Base-by-base conservation (phyloP, 1,284 basidiomycete species). In the Rhodotorula sp. region DNA sequence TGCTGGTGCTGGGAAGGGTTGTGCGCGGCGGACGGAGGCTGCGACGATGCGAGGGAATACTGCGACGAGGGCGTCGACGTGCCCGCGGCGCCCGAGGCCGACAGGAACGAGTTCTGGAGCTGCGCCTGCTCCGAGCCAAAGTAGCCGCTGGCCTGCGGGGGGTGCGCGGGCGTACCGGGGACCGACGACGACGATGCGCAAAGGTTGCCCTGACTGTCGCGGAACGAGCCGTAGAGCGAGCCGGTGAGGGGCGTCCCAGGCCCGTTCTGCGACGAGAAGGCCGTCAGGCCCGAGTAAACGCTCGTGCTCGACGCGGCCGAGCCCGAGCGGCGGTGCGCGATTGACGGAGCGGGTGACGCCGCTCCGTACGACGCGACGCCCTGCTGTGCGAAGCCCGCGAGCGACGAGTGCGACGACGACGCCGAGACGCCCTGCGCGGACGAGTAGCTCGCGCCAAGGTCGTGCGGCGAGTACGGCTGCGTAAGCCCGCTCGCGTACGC, bases 301-400 rank as follows among this genome's bases (percentile, higher is more conserved):
- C 73, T 74, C 17, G 64, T 72, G 37, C 64, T 72, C 44, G 75
- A 76, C 1, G 75, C 73, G 22, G 72, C 75, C 55, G 75, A 76
- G 29, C 70, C 73, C 22, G 75, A 74, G n/a, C 75, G 75, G 21
- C 63, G 67, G 46, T 76, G 75, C 59, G 59, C 58, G 22, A 27
- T 54, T 25, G 48, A 53, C 34, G 65, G 59, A 13, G 61, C 71
- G 0, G 75, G 73, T 44, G 64, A 61, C 37, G 50, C 57, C 8
- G 65, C 27, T 19, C 29, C 39, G 36, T 44, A 53, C 34, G 44
- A 44, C 44, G 44, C 15, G 15, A 44, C 41, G 44, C 62, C 62
- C 39, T 58, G 29, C 57, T 39, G 39, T 39, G 57, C 56, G 54
- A 65, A 73, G 41, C 53, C 64, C 19, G 51, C 61, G 56, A 71